These are phyloP conservation scores for Candida easanensis DNA, from an alignment of 805 yeast genomes.

Conservation along the genomic window DNA sequence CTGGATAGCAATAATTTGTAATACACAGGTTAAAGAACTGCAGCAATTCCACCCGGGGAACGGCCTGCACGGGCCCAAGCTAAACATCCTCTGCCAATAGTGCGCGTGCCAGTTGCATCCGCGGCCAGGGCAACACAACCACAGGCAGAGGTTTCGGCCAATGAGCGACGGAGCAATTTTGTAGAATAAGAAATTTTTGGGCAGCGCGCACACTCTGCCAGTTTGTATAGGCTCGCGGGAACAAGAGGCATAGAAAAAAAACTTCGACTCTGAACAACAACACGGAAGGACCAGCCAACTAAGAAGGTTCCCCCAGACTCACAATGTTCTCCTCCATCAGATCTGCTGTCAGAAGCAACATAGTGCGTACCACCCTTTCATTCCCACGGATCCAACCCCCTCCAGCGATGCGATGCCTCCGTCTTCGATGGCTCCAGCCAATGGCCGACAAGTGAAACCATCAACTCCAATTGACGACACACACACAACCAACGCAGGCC, in stretches of 20 bases:
- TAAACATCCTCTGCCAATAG: not conserved
- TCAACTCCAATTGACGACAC: not conserved
- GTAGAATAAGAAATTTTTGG: constrained; percentile 15
- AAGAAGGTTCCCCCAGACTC: constrained; percentile 4
- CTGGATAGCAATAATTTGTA: too few species aligned
- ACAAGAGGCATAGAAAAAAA: constrained; percentile 5
- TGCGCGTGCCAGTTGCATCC: not conserved
- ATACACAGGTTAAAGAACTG: too few species aligned
- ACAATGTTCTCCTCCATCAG: constrained; percentile 31
- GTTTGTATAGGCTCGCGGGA: not conserved
- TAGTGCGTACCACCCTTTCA: constrained; percentile 21
- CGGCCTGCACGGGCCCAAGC: not conserved
- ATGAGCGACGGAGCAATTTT: constrained; percentile 23
- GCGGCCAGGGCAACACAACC: constrained; percentile 15
- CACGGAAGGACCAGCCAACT: constrained; percentile 3
- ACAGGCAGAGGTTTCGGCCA: constrained; percentile 19
- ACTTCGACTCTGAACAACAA: constrained; percentile 9
- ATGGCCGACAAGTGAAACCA: constrained; percentile 6
- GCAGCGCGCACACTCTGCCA: constrained; percentile 8
- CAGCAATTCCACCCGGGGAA: not conserved
- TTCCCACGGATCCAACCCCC: too few species aligned
- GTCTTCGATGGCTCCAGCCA: constrained; percentile 4
- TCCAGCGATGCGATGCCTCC: not conserved
- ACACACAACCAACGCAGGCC: not conserved
- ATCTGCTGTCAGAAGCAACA: constrained; percentile 31